These are phyloP conservation scores for Ceratocystis lukuohia DNA, from an alignment of 2,329 filamentous ascomycete genomes.

Conservation along the genomic window DNA sequence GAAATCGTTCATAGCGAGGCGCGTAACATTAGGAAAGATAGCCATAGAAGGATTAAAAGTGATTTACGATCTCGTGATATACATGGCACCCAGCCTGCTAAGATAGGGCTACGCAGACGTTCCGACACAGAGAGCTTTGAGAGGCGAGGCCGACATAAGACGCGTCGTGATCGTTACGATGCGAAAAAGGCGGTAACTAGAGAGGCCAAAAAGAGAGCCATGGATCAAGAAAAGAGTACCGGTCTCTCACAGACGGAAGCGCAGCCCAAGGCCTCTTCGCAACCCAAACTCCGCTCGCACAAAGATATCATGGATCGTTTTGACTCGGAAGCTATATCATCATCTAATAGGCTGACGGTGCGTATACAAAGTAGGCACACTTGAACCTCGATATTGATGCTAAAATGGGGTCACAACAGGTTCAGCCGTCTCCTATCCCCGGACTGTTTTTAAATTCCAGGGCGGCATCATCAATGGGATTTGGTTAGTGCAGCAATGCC, in stretches of 20 bases:
- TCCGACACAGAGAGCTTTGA: conserved; percentile 28
- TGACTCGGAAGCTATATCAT: conserved; percentile 38
- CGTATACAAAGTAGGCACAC: not conserved
- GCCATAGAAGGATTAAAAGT: not conserved
- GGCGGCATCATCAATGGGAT: conserved; percentile 20
- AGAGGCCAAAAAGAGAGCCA: conserved; percentile 19
- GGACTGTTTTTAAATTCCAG: conserved; percentile 28
- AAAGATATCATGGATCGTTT: conserved; percentile 44
- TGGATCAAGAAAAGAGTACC: not conserved
- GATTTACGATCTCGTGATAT: not conserved
- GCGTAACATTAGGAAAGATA: not conserved
- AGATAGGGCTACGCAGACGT: conserved; percentile 19
- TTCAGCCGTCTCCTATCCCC: conserved; percentile 26
- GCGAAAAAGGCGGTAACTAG: conserved; percentile 24
- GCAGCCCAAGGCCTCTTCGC: not conserved
- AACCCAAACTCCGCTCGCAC: conserved; percentile 27
- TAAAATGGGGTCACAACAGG: conserved; percentile 21
- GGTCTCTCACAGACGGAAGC: not conserved
- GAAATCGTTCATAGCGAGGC: not conserved
- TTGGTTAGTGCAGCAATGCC: conserved; percentile 20
- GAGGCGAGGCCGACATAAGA: conserved; percentile 42
- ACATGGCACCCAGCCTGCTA: not conserved
- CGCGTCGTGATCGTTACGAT: conserved; percentile 42
- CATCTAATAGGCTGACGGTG: conserved; percentile 26
- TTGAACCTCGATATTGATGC: not conserved